A percentile compares a stretch with the other conserved stretches of the same genome.
Evolutionary conservation across 1,284 basidiomycete genomes (phyloP).

Genomic region (Apiotrichum siamense): DNA sequence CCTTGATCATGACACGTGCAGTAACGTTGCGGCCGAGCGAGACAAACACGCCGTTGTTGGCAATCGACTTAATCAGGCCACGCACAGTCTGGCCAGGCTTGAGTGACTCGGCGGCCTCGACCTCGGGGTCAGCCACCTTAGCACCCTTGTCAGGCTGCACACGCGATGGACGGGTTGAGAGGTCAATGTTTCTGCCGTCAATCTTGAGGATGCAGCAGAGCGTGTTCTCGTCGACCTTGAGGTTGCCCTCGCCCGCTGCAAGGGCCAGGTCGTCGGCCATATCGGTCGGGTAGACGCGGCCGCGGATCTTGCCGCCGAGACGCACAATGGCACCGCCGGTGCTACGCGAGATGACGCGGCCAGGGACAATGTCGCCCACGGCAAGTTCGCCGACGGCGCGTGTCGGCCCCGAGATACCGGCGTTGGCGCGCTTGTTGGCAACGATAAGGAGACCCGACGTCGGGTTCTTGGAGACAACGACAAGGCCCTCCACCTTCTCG

Average conservation of each 20-base stretch:
- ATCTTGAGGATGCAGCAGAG: conserved; percentile 65
- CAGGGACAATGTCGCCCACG: conserved; percentile 67
- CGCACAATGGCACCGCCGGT: conserved; percentile 66
- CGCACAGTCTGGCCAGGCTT: conserved; percentile 67
- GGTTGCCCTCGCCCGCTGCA: conserved; percentile 52
- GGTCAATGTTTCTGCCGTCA: conserved; percentile 61
- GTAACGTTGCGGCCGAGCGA: conserved; percentile 73
- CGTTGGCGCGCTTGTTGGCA: conserved; percentile 56
- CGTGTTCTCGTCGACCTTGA: conserved; percentile 61
- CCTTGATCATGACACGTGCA: conserved; percentile 87
- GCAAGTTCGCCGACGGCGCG: conserved; percentile 62
- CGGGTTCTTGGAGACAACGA: conserved; percentile 82
- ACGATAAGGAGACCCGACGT: conserved; percentile 86
- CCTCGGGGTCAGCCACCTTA: conserved; percentile 59
- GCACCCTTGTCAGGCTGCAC: conserved; percentile 50
- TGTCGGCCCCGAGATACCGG: conserved; percentile 50
- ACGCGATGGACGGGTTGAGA: conserved; percentile 69
- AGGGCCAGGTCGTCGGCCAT: conserved; percentile 64
- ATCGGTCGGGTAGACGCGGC: conserved; percentile 74
- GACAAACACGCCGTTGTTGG: conserved; percentile 80
- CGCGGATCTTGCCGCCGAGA: conserved; percentile 62
- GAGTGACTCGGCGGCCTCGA: conserved; percentile 59
- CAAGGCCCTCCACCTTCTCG: conserved; percentile 67
- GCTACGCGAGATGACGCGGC: conserved; percentile 66
- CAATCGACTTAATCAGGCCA: conserved; percentile 83